phyloP scores from a whole-genome alignment of 495 filamentous ascomycete species.

The Pyrenula massariospora region DNA sequence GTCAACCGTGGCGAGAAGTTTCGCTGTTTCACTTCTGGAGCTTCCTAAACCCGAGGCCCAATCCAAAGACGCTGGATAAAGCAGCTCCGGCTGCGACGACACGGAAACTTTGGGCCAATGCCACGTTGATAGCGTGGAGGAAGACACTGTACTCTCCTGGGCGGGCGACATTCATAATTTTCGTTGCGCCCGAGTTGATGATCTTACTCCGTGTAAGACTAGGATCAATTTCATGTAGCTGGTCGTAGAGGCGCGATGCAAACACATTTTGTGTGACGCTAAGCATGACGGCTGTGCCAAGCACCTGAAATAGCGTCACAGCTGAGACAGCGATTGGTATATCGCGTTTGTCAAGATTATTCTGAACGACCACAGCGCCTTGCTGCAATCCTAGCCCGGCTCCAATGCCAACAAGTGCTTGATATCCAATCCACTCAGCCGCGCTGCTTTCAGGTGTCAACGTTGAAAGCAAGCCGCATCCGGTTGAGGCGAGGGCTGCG shows the following conservation, averaged over 20 bases:
- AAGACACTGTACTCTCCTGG: constrained; percentile 45
- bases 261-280: constrained; percentile 65
- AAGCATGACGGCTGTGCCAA: constrained; percentile 55
- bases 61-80: constrained; percentile 35
- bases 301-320: constrained; percentile 54
- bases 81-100: constrained; percentile 53
- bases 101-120: constrained; percentile 56
- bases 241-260: constrained; percentile 31
- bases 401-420: constrained; percentile 30
- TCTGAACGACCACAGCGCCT: constrained; percentile 28
- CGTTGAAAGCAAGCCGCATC: constrained; percentile 41
- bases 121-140: constrained; percentile 57
- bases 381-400: constrained; percentile 7
- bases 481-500: constrained; percentile 38
- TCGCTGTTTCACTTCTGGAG: not conserved
- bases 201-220: constrained; percentile 34
- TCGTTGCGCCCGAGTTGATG: constrained; percentile 52
- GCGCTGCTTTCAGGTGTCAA: constrained; percentile 29
- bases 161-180: constrained; percentile 38
- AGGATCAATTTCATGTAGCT: constrained; percentile 44
- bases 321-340: constrained; percentile 45
- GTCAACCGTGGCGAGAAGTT: too few relatives aligned
- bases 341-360: not conserved
- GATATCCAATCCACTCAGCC: constrained; percentile 44
- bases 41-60: not conserved